Base-by-base conservation (phyloP, 352 stramenopile species). In the Phytophthora tentaculata region DNA sequence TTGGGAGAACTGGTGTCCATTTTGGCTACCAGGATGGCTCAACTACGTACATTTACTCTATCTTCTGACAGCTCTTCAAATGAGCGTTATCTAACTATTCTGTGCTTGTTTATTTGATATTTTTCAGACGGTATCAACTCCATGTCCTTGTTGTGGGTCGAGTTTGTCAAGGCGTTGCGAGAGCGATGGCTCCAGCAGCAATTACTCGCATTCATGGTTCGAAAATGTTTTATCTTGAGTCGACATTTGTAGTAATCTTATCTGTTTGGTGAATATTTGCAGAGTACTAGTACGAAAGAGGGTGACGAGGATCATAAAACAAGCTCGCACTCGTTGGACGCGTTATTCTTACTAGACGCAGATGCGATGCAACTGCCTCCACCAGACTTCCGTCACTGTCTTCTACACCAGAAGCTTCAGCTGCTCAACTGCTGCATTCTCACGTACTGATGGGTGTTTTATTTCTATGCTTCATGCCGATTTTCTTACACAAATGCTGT, bases 391-490 rank as follows among this genome's bases (percentile, higher is more conserved):
- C 77, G 77, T 24, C 77, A 91, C n/a, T 91, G 86, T 45, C 69
- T 95, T 17, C 63, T 95, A 2, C 79, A 95, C 51, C 87, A 95
- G 57, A 94, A 94, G 43, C 73, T 95, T 4, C 85, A 94, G 59
- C 54, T 95, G 22, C 69, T 95, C 2, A 95, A 95, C 53, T 86
- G 74, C 41, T 95, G 87, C 17, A 92, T 95, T 61, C 60, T 91
- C 12, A 80, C 83, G 73, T 86, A 74, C 8, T 32, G 28, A 32
- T 8, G 28, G 73, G 52, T 4, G 9, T 13, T 32, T 5, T 19
- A 39, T 23, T 43, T 28, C n/a, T n/a, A 24, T 41, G 8, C 22
- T 24, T 43, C 12, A 32, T 10, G 20, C 14, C 19, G 22, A 20
- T 50, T 22, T 24, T 3, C 19, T 50, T 8, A 35, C 23, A 19